A percentile compares a stretch with the other conserved stretches of the same genome.
Conservation (phyloP, 2,329 filamentous ascomycete genomes). For the Aspergillus sp. region DNA sequence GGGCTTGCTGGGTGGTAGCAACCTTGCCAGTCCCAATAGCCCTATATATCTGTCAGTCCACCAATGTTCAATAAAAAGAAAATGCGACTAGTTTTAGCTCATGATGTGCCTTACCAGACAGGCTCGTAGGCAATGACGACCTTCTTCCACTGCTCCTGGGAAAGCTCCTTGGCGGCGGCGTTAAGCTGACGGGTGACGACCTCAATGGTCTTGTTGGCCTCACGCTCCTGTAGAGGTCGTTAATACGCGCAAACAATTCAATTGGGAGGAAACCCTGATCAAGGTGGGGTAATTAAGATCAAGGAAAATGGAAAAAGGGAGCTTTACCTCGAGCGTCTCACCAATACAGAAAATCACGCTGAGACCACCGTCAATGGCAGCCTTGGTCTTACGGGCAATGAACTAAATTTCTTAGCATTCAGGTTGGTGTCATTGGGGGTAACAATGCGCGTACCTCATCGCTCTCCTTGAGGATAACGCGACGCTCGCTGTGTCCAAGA, state of each 20-base stretch:
- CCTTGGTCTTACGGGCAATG: conserved; percentile 92
- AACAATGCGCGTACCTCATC: conserved; percentile 56
- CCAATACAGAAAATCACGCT: conserved; percentile 96
- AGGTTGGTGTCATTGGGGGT: background rate
- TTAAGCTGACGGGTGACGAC: conserved; percentile 72
- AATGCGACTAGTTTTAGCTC: background rate
- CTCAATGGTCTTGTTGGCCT: conserved; percentile 79
- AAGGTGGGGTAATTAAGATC: conserved; percentile 14
- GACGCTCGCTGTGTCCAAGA: conserved; percentile 92
- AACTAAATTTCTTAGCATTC: conserved; percentile 48
- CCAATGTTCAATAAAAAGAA: background rate
- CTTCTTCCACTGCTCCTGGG: conserved; percentile 81
- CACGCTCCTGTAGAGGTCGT: conserved; percentile 62
- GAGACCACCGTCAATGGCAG: conserved; percentile 80
- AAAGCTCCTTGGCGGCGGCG: conserved; percentile 68
- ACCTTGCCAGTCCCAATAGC: conserved; percentile 90
- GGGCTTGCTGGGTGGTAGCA: conserved; percentile 82
- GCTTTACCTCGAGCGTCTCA: conserved; percentile 73
- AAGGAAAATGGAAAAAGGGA: conserved; percentile 18
- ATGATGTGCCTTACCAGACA: conserved; percentile 71
- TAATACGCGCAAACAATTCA: conserved; percentile 4
- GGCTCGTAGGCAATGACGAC: conserved; percentile 98
- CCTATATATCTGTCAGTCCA: conserved; percentile 35
- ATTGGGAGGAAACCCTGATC: conserved; percentile 13
- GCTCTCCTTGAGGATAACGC: conserved; percentile 82